Evolutionary conservation across 345 rosid species (phyloP).

Genomic region (Salix suchowensis): DNA sequence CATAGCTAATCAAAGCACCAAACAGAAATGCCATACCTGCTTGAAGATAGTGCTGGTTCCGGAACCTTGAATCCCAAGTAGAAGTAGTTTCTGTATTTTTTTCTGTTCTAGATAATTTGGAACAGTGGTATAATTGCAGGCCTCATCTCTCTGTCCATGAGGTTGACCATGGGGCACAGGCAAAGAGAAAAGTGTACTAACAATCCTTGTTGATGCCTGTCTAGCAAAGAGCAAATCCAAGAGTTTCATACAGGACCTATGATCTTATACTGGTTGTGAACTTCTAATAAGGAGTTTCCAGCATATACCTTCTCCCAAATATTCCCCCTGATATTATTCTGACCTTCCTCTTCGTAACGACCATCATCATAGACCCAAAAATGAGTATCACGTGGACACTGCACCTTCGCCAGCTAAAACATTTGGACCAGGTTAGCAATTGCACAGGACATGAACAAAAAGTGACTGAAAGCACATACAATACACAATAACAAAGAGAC

Average conservation of each 20-base stretch:
- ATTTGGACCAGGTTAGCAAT: background rate
- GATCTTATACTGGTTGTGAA: constrained; percentile 1
- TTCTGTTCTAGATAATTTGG: constrained; percentile 85
- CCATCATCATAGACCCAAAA: constrained; percentile 90
- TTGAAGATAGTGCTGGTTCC: constrained; percentile 92
- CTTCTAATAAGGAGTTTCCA: constrained; percentile 1
- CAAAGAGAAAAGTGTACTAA: constrained; percentile 80
- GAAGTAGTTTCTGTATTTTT: constrained; percentile 69
- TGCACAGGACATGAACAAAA: background rate
- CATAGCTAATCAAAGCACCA: background rate
- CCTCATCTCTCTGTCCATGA: constrained; percentile 60
- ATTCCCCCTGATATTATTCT: constrained; percentile 73
- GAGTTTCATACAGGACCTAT: constrained; percentile 15
- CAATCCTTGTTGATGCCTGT: constrained; percentile 88
- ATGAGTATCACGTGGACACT: constrained; percentile 77
- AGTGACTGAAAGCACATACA: background rate
- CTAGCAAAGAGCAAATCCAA: constrained; percentile 34
- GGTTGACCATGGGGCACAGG: constrained; percentile 80
- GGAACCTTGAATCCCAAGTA: constrained; percentile 73
- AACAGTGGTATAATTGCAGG: constrained; percentile 61
- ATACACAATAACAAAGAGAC: background rate
- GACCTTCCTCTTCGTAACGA: constrained; percentile 84
- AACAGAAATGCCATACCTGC: constrained; percentile 47
- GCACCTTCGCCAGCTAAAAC: constrained; percentile 66
- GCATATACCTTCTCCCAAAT: constrained; percentile 73